Base-by-base conservation (phyloP, 352 stramenopile genomes). In the Pythium utonaiense region DNA sequence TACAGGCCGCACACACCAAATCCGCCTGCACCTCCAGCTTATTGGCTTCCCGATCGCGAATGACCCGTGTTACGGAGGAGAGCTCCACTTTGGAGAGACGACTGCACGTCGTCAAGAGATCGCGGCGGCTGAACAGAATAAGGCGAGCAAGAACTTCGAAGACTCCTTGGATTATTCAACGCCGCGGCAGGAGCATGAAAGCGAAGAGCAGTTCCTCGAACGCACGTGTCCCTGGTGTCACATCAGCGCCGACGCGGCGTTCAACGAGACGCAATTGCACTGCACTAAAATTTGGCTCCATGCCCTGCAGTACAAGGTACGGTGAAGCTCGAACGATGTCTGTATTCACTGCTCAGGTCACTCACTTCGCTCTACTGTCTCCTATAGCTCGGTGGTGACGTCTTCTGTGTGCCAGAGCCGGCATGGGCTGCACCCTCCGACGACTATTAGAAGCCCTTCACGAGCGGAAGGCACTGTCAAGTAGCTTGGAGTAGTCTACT, bases 1-100 rank as follows among this genome's bases (percentile, higher is more conserved):
- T 40, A 98, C 97, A 7, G 97, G 97, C 45, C 80, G 97, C 53
- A 99, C 96, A 27, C 97, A 99, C 76, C 97, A 99, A 73, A 98
- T 99, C 65, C 90, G 97, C 14, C 71, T 99, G 21, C 97, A 99
- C 60, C 75, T 99, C 44, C 94, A 98, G 62, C 76, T 96, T 19
- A 71, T 97, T 49, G 84, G 84, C 10, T 92, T 89, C 60, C 91
- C 96, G 2, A 99, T 99, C 75, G 95, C 95, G 10, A 99, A 99
- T 66, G 96, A 99, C 65, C 93, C 95, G 24, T 98, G 96, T 74
- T 99, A 99, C 70, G 96, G 96, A 54, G 96, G 96, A 33, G 65
- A 97, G 40, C 74, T 98, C 30, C 94, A 96, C 71, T 98, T 85
- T 78, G 90, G 82, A 25, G 92, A 90, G 51, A 88, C 57, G 25